Conservation (phyloP, 192 early-diverging fungal genomes). For the Diversispora eburnea region DNA sequence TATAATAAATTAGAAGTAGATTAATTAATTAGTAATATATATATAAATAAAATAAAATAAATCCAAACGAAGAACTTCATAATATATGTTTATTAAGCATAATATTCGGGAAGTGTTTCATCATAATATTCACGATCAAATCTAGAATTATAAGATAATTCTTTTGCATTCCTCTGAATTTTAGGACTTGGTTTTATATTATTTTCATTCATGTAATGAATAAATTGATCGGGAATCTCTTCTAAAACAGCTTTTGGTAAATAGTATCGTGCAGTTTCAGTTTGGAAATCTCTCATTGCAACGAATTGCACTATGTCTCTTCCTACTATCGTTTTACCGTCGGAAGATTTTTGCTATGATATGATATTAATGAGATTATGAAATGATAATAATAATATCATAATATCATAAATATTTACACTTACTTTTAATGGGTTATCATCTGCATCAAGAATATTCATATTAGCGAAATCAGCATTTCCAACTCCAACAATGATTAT, state of each 20-base stretch:
- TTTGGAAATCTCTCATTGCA: conserved; percentile 38
- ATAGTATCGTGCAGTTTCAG: conserved; percentile 17
- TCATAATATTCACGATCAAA: too few species aligned
- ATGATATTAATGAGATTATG: background rate
- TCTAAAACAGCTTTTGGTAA: conserved; percentile 45
- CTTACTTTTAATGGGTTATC: conserved; percentile 33
- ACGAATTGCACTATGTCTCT: conserved; percentile 61
- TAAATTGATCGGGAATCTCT: conserved; percentile 55
- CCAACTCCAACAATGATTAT: conserved; percentile 59
- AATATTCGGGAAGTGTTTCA: too few species aligned
- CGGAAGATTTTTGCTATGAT: background rate
- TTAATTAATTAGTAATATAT: too few species aligned
- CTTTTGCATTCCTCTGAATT: too few species aligned
- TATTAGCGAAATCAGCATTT: conserved; percentile 46
- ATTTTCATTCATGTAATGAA: conserved; percentile 42
- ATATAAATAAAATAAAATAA: too few species aligned
- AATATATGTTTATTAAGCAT: too few species aligned
- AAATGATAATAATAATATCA: background rate
- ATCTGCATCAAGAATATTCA: conserved; percentile 52
- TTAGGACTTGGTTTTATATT: conserved; percentile 31
- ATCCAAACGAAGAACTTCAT: too few species aligned
- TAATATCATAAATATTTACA: background rate
- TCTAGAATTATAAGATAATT: too few species aligned
- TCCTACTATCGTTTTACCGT: conserved; percentile 11
- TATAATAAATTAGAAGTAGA: too few species aligned